Evolutionary conservation across 176 grass and related monocot genomes (phyloP).

Genomic region (Bolboschoenus planiculmis): DNA sequence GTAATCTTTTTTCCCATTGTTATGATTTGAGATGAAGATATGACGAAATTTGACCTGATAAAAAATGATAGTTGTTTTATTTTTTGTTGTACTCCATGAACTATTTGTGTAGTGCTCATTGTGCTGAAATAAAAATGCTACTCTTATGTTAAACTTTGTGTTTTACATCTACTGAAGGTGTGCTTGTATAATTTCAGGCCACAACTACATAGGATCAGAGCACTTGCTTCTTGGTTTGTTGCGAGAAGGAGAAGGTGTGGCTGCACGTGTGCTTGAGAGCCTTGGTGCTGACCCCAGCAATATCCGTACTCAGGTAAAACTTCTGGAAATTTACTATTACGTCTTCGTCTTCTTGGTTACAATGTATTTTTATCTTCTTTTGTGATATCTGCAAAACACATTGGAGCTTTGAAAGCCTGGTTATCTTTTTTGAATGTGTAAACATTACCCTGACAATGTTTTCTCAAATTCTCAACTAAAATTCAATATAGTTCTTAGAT

Average conservation of each 20-base stretch:
- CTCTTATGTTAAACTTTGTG: neutral
- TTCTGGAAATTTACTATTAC: neutral
- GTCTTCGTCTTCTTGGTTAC: neutral
- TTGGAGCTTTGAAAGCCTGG: neutral
- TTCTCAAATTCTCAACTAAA: neutral
- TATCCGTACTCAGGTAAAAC: conserved; percentile 74
- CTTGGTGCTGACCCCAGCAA: conserved; percentile 89
- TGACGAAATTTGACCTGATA: neutral
- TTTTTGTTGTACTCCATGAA: neutral
- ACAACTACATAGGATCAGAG: conserved; percentile 96
- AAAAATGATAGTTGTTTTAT: neutral
- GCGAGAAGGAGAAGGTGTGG: conserved; percentile 94
- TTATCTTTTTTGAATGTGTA: neutral
- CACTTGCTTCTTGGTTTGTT: conserved; percentile 84
- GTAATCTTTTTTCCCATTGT: neutral
- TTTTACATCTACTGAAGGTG: conserved; percentile 7
- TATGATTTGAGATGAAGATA: neutral
- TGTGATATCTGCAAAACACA: neutral
- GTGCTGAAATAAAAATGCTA: neutral
- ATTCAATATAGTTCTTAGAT: neutral
- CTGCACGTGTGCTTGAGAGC: conserved; percentile 78
- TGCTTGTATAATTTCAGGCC: conserved; percentile 44
- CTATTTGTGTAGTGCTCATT: neutral
- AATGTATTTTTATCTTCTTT: neutral
- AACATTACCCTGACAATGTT: neutral